These are phyloP conservation scores for Penicillium sp. DNA, from an alignment of 2,329 filamentous ascomycete species.

Conservation along the genomic window DNA sequence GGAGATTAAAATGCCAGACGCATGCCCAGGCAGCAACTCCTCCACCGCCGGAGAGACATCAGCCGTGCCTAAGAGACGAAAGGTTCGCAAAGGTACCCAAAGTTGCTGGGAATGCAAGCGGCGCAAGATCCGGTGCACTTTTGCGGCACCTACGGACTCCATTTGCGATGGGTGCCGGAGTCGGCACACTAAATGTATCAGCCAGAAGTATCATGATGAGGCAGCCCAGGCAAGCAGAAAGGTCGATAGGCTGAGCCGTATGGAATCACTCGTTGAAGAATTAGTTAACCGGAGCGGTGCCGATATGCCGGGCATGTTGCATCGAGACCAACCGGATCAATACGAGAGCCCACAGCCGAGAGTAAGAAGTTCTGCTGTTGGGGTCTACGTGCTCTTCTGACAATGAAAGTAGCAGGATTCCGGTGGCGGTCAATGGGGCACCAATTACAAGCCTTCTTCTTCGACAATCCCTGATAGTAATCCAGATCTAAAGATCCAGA, in stretches of 20 bases:
- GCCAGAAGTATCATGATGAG: slow-evolving; percentile 48
- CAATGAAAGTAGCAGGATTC: neutral
- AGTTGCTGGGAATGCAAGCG: slow-evolving; percentile 12
- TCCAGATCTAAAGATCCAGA: neutral
- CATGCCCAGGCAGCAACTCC: neutral
- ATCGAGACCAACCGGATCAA: neutral
- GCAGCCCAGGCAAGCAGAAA: neutral
- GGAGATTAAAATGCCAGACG: neutral
- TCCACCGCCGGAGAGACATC: neutral
- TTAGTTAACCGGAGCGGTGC: neutral
- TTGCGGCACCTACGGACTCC: neutral
- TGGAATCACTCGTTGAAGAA: slow-evolving; percentile 2
- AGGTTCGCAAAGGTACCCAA: slow-evolving; percentile 15
- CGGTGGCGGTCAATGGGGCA: neutral
- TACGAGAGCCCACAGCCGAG: neutral
- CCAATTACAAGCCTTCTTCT: neutral
- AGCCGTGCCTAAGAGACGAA: slow-evolving; percentile 6
- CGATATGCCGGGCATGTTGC: neutral
- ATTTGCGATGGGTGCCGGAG: slow-evolving; percentile 17
- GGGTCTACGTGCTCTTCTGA: neutral
- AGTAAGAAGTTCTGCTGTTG: neutral
- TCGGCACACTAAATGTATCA: slow-evolving; percentile 35
- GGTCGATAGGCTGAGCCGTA: neutral
- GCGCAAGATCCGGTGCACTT: slow-evolving; percentile 6
- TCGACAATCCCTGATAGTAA: neutral